Evolutionary conservation across 441 rosid species (phyloP), one percentile per base, ranked within the genome.

Genomic region (Gossypium laxum): DNA sequence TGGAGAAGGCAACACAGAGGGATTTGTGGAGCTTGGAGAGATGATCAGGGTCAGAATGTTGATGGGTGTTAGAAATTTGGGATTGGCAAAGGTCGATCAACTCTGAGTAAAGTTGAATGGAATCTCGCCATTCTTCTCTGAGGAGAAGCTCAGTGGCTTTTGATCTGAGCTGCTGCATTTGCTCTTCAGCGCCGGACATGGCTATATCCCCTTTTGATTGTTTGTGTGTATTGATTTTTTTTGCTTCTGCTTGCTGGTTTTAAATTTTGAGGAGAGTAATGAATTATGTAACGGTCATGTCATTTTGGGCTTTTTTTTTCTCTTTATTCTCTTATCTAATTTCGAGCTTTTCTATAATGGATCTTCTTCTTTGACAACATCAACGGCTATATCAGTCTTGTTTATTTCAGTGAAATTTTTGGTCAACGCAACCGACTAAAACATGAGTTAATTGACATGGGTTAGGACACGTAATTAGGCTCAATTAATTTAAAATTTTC

Each of bases 41-140:
- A 0, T 66, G 67, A 56, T 74, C 82, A 28, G 77, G 72, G 59
- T 78, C 72, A 19, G 67, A 71, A 74, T 68, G 58, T 54, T 38
- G 76, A 66, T 17, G 91, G 64, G 57, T 34, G 11, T 11, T 48
- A 6, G 78, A 82, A 77, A 82, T 83, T 71, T 75, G 85, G 54
- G 41, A 69, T 19, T 77, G 79, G 77, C 91, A 88, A 50, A 89
- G 85, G 71, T 73, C 54, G 82, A 91, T 85, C 82, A 87, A 78
- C 65, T 79, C 82, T 21, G 93, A 77, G 82, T 88, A 93, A 74
- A 81, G 63, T 28, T 73, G 75, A 11, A 87, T 77, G 43, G 96
- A 88, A 7, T 85, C 90, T 11, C 72, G 71, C 97, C 97, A 93
- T 80, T 91, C 89, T 85, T 91, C 96, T 10, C 91, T 77, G 43